Evolutionary conservation across 371 early-diverging fungal genomes (phyloP).

Genomic region (Entomophthora muscae): DNA sequence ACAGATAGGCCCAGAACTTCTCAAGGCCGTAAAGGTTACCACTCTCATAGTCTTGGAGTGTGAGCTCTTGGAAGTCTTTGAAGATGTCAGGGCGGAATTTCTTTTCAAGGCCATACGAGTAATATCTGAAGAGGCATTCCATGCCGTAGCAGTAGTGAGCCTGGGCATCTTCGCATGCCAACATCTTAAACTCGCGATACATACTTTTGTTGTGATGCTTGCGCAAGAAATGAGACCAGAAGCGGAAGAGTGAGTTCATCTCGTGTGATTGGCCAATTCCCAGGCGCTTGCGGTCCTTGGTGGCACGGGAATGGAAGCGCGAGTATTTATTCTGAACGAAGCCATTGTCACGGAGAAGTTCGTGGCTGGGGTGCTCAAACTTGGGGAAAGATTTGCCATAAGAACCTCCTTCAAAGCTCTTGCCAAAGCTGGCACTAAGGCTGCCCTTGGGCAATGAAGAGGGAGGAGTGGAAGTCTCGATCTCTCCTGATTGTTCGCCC

Average conservation of each 20-base stretch:
- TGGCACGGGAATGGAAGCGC: constrained; percentile 86
- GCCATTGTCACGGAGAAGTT: constrained; percentile 82
- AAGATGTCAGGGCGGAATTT: constrained; percentile 71
- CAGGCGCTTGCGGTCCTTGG: constrained; percentile 76
- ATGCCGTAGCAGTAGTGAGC: constrained; percentile 84
- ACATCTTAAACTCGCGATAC: constrained; percentile 79
- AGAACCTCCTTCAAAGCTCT: constrained; percentile 17
- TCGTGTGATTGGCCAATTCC: constrained; percentile 90
- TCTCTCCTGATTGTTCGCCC: constrained; percentile 19
- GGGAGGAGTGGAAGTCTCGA: background rate
- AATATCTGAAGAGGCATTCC: constrained; percentile 93
- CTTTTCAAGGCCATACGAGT: constrained; percentile 85
- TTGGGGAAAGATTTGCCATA: constrained; percentile 54
- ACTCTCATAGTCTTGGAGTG: constrained; percentile 49
- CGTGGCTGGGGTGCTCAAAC: constrained; percentile 89
- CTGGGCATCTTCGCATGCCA: constrained; percentile 84
- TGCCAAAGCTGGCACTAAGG: background rate
- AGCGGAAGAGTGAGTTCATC: constrained; percentile 94
- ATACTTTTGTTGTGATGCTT: constrained; percentile 84
- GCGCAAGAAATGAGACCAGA: constrained; percentile 96
- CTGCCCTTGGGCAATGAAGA: constrained; percentile 7
- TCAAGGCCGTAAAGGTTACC: constrained; percentile 79
- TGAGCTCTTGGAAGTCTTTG: constrained; percentile 72
- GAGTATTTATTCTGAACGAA: constrained; percentile 91
- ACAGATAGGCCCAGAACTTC: constrained; percentile 91